A percentile compares a stretch with the other conserved stretches of the same genome.
phyloP scores from a whole-genome alignment of 1,284 basidiomycete genomes.

The Austroboletus novae-zelandiae region DNA sequence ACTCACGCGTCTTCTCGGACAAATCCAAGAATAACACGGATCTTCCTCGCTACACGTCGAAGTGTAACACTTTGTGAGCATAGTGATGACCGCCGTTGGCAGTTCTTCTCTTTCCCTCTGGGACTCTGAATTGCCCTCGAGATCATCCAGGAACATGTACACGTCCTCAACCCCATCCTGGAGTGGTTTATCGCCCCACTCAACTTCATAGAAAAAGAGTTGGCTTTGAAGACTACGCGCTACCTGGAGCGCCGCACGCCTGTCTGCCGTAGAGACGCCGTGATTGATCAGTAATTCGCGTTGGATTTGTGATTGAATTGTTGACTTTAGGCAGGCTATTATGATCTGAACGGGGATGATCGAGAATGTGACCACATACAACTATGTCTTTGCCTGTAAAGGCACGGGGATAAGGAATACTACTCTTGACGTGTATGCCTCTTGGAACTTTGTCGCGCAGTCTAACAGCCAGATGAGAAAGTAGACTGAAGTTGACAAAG shows the following conservation, averaged over 20 bases:
- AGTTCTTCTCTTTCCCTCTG: slow-evolving; percentile 70
- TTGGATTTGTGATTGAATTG: slow-evolving; percentile 78
- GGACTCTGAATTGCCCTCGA: slow-evolving; percentile 60
- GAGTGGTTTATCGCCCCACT: slow-evolving; percentile 85
- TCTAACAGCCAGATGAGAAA: slow-evolving; percentile 87
- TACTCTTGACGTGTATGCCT: slow-evolving; percentile 86
- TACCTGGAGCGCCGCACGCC: slow-evolving; percentile 80
- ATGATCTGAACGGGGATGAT: neutral
- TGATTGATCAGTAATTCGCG: slow-evolving; percentile 69
- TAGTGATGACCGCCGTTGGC: slow-evolving; percentile 80
- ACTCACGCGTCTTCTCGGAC: slow-evolving; percentile 61
- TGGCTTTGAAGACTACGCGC: slow-evolving; percentile 89
- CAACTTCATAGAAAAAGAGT: slow-evolving; percentile 96
- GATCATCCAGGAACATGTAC: slow-evolving; percentile 93
- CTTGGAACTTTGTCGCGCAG: slow-evolving; percentile 84
- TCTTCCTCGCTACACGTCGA: slow-evolving; percentile 73
- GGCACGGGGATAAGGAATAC: slow-evolving; percentile 80
- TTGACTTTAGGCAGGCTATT: slow-evolving; percentile 49
- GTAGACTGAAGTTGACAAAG: slow-evolving; percentile 84
- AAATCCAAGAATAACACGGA: slow-evolving; percentile 71
- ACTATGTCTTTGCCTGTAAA: slow-evolving; percentile 94
- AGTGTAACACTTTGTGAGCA: slow-evolving; percentile 82
- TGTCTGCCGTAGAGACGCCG: slow-evolving; percentile 65
- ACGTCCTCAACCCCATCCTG: slow-evolving; percentile 94
- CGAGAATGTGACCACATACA: slow-evolving; percentile 48